A percentile compares a stretch with the other conserved stretches of the same genome.
These are phyloP conservation scores for Haematococcus sp. DNA, from an alignment of 139 green algal genomes.

Conservation along the genomic window DNA sequence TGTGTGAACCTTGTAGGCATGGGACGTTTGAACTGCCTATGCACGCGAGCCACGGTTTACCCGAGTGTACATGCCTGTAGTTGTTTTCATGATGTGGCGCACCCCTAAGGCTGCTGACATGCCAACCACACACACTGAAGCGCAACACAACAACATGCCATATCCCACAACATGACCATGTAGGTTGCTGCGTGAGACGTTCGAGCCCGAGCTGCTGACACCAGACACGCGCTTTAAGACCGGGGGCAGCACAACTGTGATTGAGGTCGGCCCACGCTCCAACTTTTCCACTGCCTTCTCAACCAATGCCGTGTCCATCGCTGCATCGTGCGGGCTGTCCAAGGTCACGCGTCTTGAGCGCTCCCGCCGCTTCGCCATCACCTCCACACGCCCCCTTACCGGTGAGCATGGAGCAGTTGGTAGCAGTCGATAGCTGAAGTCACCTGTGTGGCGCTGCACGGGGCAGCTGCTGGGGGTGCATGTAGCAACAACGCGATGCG, in stretches of 20 bases:
- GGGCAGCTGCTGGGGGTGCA: too few species aligned
- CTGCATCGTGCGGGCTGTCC: constrained; percentile 76
- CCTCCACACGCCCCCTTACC: constrained; percentile 39
- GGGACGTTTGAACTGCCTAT: too few species aligned
- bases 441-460: too few species aligned
- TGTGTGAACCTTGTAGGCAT: too few species aligned
- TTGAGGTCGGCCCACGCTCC: constrained; percentile 79
- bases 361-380: constrained; percentile 73
- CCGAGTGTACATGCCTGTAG: too few species aligned
- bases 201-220: constrained; percentile 88
- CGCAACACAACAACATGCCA: too few species aligned
- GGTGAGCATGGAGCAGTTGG: constrained; percentile 9
- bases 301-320: constrained; percentile 97
- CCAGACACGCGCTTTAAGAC: constrained; percentile 41
- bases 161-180: background rate
- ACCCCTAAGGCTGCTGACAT: too few species aligned
- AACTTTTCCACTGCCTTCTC: constrained; percentile 95
- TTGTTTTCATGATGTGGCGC: too few species aligned
- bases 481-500: too few species aligned
- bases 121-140: too few species aligned
- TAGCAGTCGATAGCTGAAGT: too few species aligned
- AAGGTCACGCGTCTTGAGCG: constrained; percentile 71
- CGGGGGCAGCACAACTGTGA: constrained; percentile 26
- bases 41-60: too few species aligned
- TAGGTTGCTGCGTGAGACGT: constrained; percentile 94